Evolutionary conservation across 805 yeast genomes (phyloP), one percentile per base, ranked within the genome.

Genomic region (Lipomyces japonicus): DNA sequence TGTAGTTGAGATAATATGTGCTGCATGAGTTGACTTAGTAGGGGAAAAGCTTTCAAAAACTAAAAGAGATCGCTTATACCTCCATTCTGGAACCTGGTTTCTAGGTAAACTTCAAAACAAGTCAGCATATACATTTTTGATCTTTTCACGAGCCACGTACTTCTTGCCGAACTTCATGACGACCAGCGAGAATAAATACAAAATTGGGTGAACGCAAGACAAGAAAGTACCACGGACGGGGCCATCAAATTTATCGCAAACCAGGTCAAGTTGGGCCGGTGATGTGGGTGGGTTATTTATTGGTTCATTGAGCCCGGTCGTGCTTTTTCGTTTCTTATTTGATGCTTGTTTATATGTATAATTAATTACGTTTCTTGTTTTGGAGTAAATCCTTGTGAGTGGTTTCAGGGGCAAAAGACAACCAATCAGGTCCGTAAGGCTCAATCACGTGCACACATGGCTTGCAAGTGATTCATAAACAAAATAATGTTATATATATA

Each of bases 11-110:
- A 63, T 91, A 91, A 61, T 76, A 77, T 50, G 79, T 77, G 43
- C 76, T 68, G 51, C 16, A 19, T 18, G 25, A 12, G 24, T 5
- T 12, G 36, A 43, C 21, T 6, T 5, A 6, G 37, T 16, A 14
- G 14, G 31, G 30, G 16, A 22, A 18, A 22, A 24, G 22, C 5
- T 25, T 9, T 6, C 26, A 19, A 19, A 16, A 10, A 12, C 42
- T 24, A 37, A 26, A 9, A 16, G 18, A 22, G 28, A 58, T 28
- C 9, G 16, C n/a, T n/a, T 68, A 35, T 49, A 66, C 69, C 80
- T 75, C 97, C 97, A 91, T 68, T 89, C 96, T 2, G 97, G 97
- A 50, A 90, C 88, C 72, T 89, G 95, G 68, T 91, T 95, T 42
- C 85, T 74, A 28, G 80, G 70, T 58, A 86, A 74, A 25, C 75